Conservation (phyloP, 179 eudicot species). For the Pouteria campechiana region DNA sequence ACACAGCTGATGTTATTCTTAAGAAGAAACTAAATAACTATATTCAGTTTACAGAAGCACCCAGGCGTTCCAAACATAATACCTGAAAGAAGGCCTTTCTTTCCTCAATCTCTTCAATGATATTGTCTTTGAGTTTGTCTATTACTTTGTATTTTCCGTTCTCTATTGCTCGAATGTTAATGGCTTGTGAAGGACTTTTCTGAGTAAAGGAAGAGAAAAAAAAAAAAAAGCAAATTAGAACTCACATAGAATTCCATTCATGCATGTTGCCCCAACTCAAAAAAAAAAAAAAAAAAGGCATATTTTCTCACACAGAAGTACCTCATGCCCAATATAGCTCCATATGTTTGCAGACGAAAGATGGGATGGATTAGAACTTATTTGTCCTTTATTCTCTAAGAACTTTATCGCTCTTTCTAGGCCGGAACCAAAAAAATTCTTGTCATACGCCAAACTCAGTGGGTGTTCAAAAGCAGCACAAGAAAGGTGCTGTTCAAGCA, state of each 20-base stretch:
- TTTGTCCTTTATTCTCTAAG: slow-evolving; percentile 52
- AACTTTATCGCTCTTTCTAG: slow-evolving; percentile 29
- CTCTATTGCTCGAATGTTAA: slow-evolving; percentile 86
- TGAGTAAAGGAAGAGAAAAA: slow-evolving; percentile 10
- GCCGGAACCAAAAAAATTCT: slow-evolving; percentile 69
- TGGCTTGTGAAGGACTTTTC: slow-evolving; percentile 62
- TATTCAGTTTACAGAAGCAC: no score
- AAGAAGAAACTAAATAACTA: no score
- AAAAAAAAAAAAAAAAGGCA: background rate
- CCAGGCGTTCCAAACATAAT: no score
- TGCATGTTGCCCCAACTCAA: background rate
- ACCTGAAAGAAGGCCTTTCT: slow-evolving; percentile 99
- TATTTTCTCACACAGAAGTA: slow-evolving; percentile 8
- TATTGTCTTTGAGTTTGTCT: slow-evolving; percentile 49
- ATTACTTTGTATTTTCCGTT: slow-evolving; percentile 74
- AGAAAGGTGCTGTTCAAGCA: slow-evolving; percentile 78
- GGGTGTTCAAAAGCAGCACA: slow-evolving; percentile 93
- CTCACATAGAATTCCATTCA: background rate
- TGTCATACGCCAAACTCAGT: slow-evolving; percentile 63
- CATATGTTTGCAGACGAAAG: slow-evolving; percentile 43
- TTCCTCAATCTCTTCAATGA: slow-evolving; percentile 98
- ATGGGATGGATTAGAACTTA: slow-evolving; percentile 49
- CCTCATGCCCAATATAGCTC: slow-evolving; percentile 89
- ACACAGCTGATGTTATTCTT: no score
- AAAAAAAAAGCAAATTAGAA: background rate